Evolutionary conservation across 225 moss, liverwort and hornwort genomes (phyloP).

Genomic region (Bryum argenteum): DNA sequence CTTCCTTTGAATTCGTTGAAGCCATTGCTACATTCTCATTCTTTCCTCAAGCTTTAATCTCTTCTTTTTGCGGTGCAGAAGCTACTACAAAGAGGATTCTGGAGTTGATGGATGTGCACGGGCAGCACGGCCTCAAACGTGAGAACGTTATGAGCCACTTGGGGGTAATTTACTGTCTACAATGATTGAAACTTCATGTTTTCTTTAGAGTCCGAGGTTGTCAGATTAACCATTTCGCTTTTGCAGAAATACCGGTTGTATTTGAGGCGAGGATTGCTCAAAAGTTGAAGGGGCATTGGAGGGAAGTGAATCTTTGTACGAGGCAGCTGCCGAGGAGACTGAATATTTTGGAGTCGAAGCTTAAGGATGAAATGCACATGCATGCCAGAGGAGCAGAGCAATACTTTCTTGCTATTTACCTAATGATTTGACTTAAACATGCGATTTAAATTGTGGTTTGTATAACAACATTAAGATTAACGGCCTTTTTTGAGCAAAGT

Average conservation of each 20-base stretch:
- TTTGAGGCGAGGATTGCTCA: conserved; percentile 56
- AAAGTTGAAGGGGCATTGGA: not conserved
- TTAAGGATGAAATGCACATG: not conserved
- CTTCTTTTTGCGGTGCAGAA: conserved; percentile 58
- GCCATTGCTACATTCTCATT: too few relatives aligned
- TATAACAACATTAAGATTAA: too few relatives aligned
- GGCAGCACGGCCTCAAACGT: conserved; percentile 78
- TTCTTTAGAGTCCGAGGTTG: not conserved
- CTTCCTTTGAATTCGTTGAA: not conserved
- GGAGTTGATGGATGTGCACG: conserved; percentile 87
- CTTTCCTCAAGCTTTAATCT: conserved; percentile 19
- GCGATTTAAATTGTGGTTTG: too few relatives aligned
- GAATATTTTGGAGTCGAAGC: not conserved
- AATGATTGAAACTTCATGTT: not conserved
- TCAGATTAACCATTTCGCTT: not conserved
- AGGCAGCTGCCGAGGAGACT: not conserved
- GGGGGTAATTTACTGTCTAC: conserved; percentile 49
- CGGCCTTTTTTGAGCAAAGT: too few relatives aligned
- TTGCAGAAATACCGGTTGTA: conserved; percentile 70
- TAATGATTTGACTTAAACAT: too few relatives aligned
- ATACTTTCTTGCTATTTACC: conserved; percentile 1
- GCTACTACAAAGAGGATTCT: conserved; percentile 89
- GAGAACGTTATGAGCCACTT: conserved; percentile 92
- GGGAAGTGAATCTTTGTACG: not conserved
- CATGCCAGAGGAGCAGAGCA: not conserved